These are phyloP conservation scores for Carex scoparia DNA, from an alignment of 176 grass and related monocot genomes.

Conservation along the genomic window DNA sequence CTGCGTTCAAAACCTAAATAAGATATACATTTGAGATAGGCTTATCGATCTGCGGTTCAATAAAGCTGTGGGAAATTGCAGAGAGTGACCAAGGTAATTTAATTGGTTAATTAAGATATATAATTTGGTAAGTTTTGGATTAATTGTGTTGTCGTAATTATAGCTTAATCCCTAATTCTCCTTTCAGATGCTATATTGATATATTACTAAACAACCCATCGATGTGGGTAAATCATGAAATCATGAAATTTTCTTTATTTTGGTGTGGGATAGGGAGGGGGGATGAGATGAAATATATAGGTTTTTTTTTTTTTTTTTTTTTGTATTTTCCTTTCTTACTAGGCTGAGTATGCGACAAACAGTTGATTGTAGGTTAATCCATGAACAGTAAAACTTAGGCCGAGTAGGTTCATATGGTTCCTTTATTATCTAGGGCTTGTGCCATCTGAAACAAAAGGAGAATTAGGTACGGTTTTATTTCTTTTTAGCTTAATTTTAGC, in stretches of 20 bases:
- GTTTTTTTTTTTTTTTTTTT: background rate
- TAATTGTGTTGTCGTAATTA: background rate
- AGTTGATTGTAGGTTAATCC: background rate
- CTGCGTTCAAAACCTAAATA: constrained; percentile 39
- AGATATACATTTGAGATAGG: background rate
- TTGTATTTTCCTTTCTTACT: background rate
- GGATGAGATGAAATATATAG: background rate
- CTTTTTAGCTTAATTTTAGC: background rate
- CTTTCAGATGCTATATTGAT: background rate
- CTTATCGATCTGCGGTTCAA: constrained; percentile 56
- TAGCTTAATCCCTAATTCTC: background rate
- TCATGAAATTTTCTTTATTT: background rate
- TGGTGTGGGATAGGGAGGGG: background rate
- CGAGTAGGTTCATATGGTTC: background rate
- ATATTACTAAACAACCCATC: too few species aligned
- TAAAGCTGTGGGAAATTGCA: constrained; percentile 97
- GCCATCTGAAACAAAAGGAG: background rate
- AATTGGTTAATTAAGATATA: background rate
- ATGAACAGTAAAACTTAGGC: constrained; percentile 7
- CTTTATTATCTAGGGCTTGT: background rate
- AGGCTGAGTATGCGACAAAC: background rate
- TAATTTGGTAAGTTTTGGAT: background rate
- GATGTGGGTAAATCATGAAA: background rate
- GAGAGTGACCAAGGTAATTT: constrained; percentile 41
- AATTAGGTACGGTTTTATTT: background rate